A percentile compares a stretch with the other conserved stretches of the same genome.
Evolutionary conservation across 306 rosid species (phyloP).

Genomic region (Corylus americana): DNA sequence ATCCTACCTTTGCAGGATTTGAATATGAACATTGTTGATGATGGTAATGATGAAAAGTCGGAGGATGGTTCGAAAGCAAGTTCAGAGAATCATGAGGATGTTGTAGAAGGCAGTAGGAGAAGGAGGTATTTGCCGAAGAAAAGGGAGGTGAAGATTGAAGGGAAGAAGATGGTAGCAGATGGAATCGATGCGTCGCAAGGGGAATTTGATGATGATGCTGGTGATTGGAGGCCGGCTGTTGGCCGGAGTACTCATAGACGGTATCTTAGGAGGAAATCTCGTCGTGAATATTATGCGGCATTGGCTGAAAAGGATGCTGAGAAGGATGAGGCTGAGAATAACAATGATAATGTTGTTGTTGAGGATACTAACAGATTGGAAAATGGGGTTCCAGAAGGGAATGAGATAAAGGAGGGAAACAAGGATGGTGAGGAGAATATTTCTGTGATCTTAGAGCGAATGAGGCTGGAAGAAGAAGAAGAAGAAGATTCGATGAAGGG

Average conservation of each 20-base stretch:
- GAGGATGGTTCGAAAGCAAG: constrained; percentile 41
- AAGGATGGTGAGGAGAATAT: constrained; percentile 44
- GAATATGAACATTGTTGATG: constrained; percentile 51
- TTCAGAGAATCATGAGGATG: constrained; percentile 45
- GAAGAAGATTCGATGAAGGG: constrained; percentile 47
- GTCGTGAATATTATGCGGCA: constrained; percentile 49
- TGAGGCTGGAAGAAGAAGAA: constrained; percentile 63
- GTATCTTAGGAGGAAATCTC: constrained; percentile 78
- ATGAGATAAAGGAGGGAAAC: constrained; percentile 31
- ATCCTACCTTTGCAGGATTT: constrained; percentile 86
- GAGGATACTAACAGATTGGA: constrained; percentile 38
- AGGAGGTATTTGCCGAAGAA: constrained; percentile 56
- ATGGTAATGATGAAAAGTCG: constrained; percentile 31
- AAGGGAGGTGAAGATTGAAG: constrained; percentile 69
- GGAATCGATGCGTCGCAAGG: constrained; percentile 91
- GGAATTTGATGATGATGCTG: constrained; percentile 55
- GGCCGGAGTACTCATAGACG: constrained; percentile 90
- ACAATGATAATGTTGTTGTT: constrained; percentile 14
- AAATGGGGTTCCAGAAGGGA: constrained; percentile 34
- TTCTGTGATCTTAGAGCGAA: constrained; percentile 45
- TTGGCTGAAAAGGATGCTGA: constrained; percentile 52
- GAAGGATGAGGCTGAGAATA: constrained; percentile 42
- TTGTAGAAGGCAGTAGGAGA: constrained; percentile 30
- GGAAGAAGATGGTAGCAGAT: constrained; percentile 64
- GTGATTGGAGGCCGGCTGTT: constrained; percentile 89